phyloP scores from a whole-genome alignment of 306 rosid species.

The Lathyrus tuberosus region DNA sequence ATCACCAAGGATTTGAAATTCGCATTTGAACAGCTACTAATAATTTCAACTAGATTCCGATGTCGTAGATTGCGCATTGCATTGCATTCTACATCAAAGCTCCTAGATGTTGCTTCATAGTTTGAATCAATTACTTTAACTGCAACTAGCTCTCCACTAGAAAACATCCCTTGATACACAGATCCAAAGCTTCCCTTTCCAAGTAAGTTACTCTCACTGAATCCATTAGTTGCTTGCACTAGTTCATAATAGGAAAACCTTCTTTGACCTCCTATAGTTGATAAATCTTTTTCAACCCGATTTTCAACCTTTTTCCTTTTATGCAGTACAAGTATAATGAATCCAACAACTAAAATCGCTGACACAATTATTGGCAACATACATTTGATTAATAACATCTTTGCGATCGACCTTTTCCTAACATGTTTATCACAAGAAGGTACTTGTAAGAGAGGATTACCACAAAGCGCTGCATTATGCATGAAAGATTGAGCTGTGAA shows the following conservation, averaged over 20 bases:
- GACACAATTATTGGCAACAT: slow-evolving; percentile 26
- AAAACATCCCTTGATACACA: slow-evolving; percentile 36
- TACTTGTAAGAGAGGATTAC: slow-evolving; percentile 30
- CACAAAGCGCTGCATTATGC: slow-evolving; percentile 44
- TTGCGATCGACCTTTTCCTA: neutral
- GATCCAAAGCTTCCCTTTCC: slow-evolving; percentile 37
- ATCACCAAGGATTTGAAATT: slow-evolving; percentile 40
- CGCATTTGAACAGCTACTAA: slow-evolving; percentile 29
- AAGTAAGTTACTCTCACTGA: slow-evolving; percentile 25
- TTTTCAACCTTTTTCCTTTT: neutral
- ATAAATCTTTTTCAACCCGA: neutral
- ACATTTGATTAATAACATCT: neutral
- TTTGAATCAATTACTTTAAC: slow-evolving; percentile 33
- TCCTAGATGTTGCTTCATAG: slow-evolving; percentile 10
- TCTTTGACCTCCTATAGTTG: neutral
- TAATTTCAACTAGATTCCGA: slow-evolving; percentile 34
- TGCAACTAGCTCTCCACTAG: slow-evolving; percentile 33
- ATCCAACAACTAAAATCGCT: slow-evolving; percentile 5
- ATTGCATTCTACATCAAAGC: slow-evolving; percentile 38
- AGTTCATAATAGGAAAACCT: slow-evolving; percentile 37
- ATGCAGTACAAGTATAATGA: neutral
- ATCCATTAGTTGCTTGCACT: slow-evolving; percentile 32
- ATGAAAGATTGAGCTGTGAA: slow-evolving; percentile 41
- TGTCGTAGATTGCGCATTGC: slow-evolving; percentile 34
- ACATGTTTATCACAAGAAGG: slow-evolving; percentile 28